Evolutionary conservation across 306 rosid genomes (phyloP), one percentile per base, ranked within the genome.

Genomic region (Vigna unguiculata): DNA sequence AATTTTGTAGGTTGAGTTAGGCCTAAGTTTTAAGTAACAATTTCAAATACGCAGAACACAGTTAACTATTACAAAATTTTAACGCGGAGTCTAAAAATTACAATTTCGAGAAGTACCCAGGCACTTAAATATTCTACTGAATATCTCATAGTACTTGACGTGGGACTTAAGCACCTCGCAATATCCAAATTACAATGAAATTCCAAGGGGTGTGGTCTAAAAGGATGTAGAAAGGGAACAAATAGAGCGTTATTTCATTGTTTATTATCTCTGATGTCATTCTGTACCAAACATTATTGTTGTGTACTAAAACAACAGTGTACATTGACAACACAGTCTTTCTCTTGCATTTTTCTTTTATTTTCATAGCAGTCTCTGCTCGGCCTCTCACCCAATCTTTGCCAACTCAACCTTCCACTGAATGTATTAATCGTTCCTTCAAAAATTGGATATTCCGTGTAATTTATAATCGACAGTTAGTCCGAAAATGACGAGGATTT

Each of bases 251-350:
- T 14, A 19, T 75, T 45, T 75, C 60, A 12, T 60, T 34, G 43
- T 48, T 62, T 62, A 8, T 48, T 62, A 13, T 49, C 48, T 63
- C 8, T 20, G 3, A 43, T 76, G 28, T 63, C 63, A 65, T 36
- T 52, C 66, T 52, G n/a, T 17, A 15, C 16, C 11, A 38, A 19
- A 52, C 4, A 20, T 20, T 54, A 14, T 71, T 30, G 25, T 49
- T 69, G n/a, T 68, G 72, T 25, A 25, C 59, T 24, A 69, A 7
- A 40, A 68, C 59, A 65, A 9, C 21, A 54, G 34, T 57, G 9
- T 57, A 24, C n/a, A 12, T 62, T 13, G 14, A 20, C 53, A 63
- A 63, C 49, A 24, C 40, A 30, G 13, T 75, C 51, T 38, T 46
- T 46, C 66, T 43, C 17, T 43, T 32, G 5, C 19, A 21, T 62